Evolutionary conservation across 2,329 filamentous ascomycete genomes (phyloP), one percentile per base, ranked within the genome.

Genomic region (Byssoonygena ceratinophila): DNA sequence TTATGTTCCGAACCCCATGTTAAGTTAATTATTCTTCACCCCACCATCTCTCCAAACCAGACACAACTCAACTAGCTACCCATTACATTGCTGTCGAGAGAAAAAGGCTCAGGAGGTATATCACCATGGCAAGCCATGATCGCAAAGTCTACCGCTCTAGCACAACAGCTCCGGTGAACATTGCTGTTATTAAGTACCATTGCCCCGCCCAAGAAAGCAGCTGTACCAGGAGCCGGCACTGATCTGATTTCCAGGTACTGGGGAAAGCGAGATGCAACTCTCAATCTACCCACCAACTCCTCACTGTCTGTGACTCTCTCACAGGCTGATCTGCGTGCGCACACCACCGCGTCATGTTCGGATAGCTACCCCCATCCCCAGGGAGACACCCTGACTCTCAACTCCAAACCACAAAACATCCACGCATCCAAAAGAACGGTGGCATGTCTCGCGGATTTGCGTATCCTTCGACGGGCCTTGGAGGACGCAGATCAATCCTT

Each of bases 261-360:
- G 92, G 92, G 94, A 62, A 98, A 98, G 75, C 87, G 92, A 57
- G 90, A 97, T 71, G 73, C 87, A 49, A 87, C 86, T 68, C 81
- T 97, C 63, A 98, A 98, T 72, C 85, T 97, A 53, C 92, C 92
- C 32, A 97, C 92, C 67, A 98, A 98, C 76, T 94, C 88, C 59
- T 98, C 92, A 59, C 83, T 98, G 65, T 95, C 88, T 58, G 91
- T 98, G 54, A 98, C 92, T 52, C 85, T 98, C 63, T 92, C 89
- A 47, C 92, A 98, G 73, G 78, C 81, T 68, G 91, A 96, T 66
- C 82, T 98, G 58, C 88, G 90, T 66, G 96, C 92, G 53, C 85
- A 96, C 68, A 98, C 92, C 45, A 97, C 94, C 51, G 92, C 92
- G 58, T 89, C 90, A 41, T 94, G 88, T 78, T 92, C 88, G 50